Evolutionary conservation across 2,329 filamentous ascomycete genomes (phyloP).

Genomic region (Chrysoporthe puriensis): DNA sequence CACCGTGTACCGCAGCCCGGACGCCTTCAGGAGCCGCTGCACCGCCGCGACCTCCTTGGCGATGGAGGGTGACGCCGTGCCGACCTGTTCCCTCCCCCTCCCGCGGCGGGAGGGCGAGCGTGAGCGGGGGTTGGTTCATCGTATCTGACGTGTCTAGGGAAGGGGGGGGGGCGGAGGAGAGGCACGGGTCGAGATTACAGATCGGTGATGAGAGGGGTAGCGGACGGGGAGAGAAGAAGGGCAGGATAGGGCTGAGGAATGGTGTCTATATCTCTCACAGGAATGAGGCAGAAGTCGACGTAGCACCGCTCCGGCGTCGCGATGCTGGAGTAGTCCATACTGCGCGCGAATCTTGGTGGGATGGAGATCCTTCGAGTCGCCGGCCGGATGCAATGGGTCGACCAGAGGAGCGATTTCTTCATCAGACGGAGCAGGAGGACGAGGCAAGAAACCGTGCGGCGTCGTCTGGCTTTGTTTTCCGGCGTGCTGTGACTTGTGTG

Average conservation of each 20-base stretch:
- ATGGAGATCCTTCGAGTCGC: not conserved
- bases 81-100: slow-evolving; percentile 58
- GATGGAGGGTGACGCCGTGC: slow-evolving; percentile 76
- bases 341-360: not conserved
- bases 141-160: not conserved
- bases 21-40: slow-evolving; percentile 80
- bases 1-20: slow-evolving; percentile 83
- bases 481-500: not conserved
- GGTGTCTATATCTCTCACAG: slow-evolving; percentile 51
- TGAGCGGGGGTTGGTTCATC: not conserved
- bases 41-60: slow-evolving; percentile 86
- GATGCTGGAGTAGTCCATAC: slow-evolving; percentile 52
- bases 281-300: slow-evolving; percentile 90
- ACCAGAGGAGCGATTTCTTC: not conserved
- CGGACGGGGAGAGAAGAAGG: not conserved
- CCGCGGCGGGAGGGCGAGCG: too few species aligned
- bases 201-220: too few species aligned
- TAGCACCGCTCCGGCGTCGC: slow-evolving; percentile 75
- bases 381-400: not conserved
- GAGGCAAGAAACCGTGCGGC: not conserved
- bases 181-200: too few species aligned
- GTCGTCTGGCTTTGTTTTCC: not conserved
- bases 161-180: slow-evolving; percentile 30
- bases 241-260: not conserved
- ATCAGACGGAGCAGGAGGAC: not conserved